Conservation (phyloP, 2,329 filamentous ascomycete genomes). For the Blastomyces gilchristii region DNA sequence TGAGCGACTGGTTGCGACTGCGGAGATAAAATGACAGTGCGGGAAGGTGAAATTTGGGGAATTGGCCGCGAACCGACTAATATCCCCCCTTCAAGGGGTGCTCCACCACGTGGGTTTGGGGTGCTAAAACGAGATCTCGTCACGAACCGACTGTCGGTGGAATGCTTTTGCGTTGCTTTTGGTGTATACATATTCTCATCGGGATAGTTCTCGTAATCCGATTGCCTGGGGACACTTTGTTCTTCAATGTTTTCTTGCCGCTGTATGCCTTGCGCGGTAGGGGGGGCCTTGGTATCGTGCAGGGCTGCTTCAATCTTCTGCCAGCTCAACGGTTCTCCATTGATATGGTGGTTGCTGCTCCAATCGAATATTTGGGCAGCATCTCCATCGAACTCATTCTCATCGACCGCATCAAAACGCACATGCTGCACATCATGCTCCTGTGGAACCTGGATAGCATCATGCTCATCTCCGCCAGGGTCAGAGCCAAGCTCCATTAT, state of each 20-base stretch:
- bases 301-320: constrained; percentile 31
- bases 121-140: constrained; percentile 14
- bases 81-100: neutral
- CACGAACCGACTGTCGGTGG: constrained; percentile 10
- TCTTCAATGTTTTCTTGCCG: neutral
- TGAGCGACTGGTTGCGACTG: neutral
- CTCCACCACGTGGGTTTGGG: constrained; percentile 4
- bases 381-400: constrained; percentile 18
- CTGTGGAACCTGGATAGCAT: constrained; percentile 20
- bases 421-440: constrained; percentile 18
- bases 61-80: constrained; percentile 8
- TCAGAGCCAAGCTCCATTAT: constrained; percentile 30
- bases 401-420: constrained; percentile 16
- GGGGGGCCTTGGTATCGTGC: constrained; percentile 7
- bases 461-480: constrained; percentile 26
- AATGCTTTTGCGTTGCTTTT: constrained; percentile 6
- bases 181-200: constrained; percentile 1
- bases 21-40: constrained; percentile 6
- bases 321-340: constrained; percentile 26
- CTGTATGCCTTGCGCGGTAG: neutral
- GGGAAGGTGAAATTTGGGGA: constrained; percentile 10
- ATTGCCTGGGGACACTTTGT: neutral
- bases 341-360: constrained; percentile 12
- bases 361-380: constrained; percentile 20
- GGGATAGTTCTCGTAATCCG: constrained; percentile 2